A percentile compares a stretch with the other conserved stretches of the same genome.
Conservation (phyloP, 805 yeast genomes). For the Kluyveromyces lactis region DNA sequence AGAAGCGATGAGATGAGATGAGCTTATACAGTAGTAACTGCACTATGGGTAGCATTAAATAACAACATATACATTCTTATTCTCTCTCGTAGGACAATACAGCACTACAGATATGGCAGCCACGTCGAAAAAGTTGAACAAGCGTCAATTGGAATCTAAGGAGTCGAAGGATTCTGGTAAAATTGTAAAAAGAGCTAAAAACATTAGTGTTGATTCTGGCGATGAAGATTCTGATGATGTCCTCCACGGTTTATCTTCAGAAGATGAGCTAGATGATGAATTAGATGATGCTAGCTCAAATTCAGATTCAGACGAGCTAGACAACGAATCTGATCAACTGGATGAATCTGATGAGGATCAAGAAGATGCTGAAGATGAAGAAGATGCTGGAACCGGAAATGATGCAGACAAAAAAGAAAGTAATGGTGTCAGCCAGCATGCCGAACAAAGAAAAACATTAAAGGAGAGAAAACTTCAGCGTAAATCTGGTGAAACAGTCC, state of each 20-base stretch:
- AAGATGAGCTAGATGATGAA: slow-evolving; percentile 18
- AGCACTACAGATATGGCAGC: slow-evolving; percentile 1
- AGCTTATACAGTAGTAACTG: too few relatives aligned
- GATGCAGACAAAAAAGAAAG: slow-evolving; percentile 32
- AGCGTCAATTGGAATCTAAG: slow-evolving; percentile 1
- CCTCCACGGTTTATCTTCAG: slow-evolving; percentile 8
- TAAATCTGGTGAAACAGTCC: slow-evolving; percentile 80
- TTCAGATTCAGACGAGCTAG: slow-evolving; percentile 26
- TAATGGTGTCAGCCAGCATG: slow-evolving; percentile 59
- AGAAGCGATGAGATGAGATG: slow-evolving; percentile 4
- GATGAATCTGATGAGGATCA: slow-evolving; percentile 23
- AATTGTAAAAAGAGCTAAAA: slow-evolving; percentile 4
- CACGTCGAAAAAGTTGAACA: neutral
- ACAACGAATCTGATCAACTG: slow-evolving; percentile 15
- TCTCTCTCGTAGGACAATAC: too few relatives aligned
- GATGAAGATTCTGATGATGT: slow-evolving; percentile 18
- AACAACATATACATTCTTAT: too few relatives aligned
- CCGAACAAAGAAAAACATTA: slow-evolving; percentile 70
- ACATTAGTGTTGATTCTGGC: slow-evolving; percentile 26
- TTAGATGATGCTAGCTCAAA: slow-evolving; percentile 15
- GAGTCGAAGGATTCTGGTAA: slow-evolving; percentile 1
- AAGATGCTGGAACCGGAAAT: slow-evolving; percentile 26
- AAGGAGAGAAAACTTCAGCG: slow-evolving; percentile 81
- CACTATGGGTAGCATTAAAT: too few relatives aligned
- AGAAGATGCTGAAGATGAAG: slow-evolving; percentile 23